Conservation (phyloP, 2,329 filamentous ascomycete species). For the Colletotrichum tanaceti region DNA sequence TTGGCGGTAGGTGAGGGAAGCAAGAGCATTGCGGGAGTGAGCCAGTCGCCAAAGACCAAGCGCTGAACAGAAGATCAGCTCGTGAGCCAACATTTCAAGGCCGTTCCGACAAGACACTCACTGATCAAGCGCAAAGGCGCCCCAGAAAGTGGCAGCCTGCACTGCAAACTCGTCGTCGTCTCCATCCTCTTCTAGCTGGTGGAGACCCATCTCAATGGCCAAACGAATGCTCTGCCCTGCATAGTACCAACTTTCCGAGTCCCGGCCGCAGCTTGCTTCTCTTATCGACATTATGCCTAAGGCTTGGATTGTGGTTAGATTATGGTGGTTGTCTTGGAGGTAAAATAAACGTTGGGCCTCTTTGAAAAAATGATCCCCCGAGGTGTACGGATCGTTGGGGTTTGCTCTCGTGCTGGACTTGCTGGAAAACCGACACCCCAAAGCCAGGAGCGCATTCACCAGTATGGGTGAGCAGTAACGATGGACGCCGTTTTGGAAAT, state of each 20-base stretch:
- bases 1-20: constrained; percentile 67
- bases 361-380: constrained; percentile 80
- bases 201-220: constrained; percentile 77
- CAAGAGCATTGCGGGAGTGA: constrained; percentile 70
- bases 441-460: constrained; percentile 72
- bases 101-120: constrained; percentile 54
- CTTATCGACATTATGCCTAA: constrained; percentile 81
- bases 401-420: constrained; percentile 72
- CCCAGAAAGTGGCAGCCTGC: constrained; percentile 70
- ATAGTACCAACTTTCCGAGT: constrained; percentile 79
- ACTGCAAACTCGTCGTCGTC: constrained; percentile 69
- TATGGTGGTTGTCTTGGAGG: constrained; percentile 68
- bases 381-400: constrained; percentile 70
- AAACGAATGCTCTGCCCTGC: constrained; percentile 78
- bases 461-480: constrained; percentile 76
- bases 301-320: constrained; percentile 78
- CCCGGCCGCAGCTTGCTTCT: constrained; percentile 77
- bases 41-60: constrained; percentile 74
- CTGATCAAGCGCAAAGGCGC: constrained; percentile 72
- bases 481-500: constrained; percentile 69
- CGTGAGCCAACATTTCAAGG: background rate
- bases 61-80: constrained; percentile 53
- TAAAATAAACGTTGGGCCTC: constrained; percentile 73
- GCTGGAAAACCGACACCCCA: constrained; percentile 76
- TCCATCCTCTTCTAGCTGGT: constrained; percentile 62